Base-by-base conservation (phyloP, 371 early-diverging fungal genomes). In the Mucor ambiguus region DNA sequence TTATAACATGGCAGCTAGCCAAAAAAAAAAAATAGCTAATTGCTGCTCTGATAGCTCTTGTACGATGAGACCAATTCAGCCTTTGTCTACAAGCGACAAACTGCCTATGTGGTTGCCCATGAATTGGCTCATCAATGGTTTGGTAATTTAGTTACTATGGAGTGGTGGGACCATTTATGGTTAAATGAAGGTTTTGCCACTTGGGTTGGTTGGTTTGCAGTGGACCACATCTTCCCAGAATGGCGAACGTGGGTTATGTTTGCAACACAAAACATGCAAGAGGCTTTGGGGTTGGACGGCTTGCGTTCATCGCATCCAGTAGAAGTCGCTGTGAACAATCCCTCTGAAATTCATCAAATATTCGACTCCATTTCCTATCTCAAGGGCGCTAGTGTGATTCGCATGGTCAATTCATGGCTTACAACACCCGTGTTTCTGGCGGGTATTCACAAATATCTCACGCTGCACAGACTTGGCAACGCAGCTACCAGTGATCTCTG, bases 41-140 rank as follows among this genome's bases (percentile, higher is more conserved):
- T 20, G 38, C 33, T 16, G 41, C 54, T 16, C 29, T 26, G 16
- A 9, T 61, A 71, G 68, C 80, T 98, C 9, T 78, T 96, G 9
- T 88, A 85, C 66, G 89, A 91, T 63, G 87, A 87, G 57, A 78
- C 84, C 69, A 83, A 73, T 2, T 89, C 91, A 20, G 79, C 89
- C 41, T 77, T 87, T 48, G 77, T 71, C 14, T 73, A 84, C 52
- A 95, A 93, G 84, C 82, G 95, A 74, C 75, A 83, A 43, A 86
- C 95, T 44, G 95, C 95, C 1, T 91, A 91, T 60, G 90, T 91
- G 30, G 93, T 97, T 4, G 89, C 91, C 56, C 99, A 98, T 76
- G 98, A 98, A 84, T 82, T 97, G 22, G 97, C 96, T 5, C 97
- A 96, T 79, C 96, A 96, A 86, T 96, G 96, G 94, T 97, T 98